Percentiles rank a stretch among this genome's conserved stretches.
phyloP scores from a whole-genome alignment of 371 early-diverging fungal species.

The Mucor piriformis region DNA sequence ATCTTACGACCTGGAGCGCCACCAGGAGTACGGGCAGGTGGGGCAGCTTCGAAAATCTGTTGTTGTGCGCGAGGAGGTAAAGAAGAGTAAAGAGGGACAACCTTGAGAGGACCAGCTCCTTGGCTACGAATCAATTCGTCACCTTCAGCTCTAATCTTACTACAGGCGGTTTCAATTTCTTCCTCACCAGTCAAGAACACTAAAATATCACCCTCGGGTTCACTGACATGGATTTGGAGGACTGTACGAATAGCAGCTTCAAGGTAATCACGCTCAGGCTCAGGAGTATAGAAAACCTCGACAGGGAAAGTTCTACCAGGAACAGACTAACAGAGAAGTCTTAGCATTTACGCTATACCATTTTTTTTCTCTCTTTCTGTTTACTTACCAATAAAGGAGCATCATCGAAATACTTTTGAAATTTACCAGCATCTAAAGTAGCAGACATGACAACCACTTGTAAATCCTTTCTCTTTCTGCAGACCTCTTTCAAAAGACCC shows the following conservation, averaged over 20 bases:
- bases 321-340: constrained; percentile 47
- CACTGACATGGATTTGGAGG: constrained; percentile 83
- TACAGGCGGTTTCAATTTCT: constrained; percentile 90
- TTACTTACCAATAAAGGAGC: constrained; percentile 49
- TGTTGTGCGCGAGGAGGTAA: constrained; percentile 92
- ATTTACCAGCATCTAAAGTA: constrained; percentile 71
- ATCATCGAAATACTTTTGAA: constrained; percentile 65
- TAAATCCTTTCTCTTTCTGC: constrained; percentile 53
- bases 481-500: constrained; percentile 34
- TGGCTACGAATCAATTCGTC: constrained; percentile 62
- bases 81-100: constrained; percentile 92
- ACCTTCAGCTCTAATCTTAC: constrained; percentile 69
- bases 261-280: constrained; percentile 87
- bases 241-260: constrained; percentile 85
- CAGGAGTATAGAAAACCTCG: constrained; percentile 87
- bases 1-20: constrained; percentile 91
- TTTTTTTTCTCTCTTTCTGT: background rate
- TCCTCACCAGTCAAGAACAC: constrained; percentile 94
- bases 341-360: background rate
- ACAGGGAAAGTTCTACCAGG: constrained; percentile 93
- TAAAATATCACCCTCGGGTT: constrained; percentile 88
- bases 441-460: constrained; percentile 81
- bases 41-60: constrained; percentile 88
- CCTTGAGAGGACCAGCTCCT: constrained; percentile 71
- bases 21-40: constrained; percentile 71